Conservation (phyloP, 2,329 filamentous ascomycete species). For the Trichoderma guizhouense region DNA sequence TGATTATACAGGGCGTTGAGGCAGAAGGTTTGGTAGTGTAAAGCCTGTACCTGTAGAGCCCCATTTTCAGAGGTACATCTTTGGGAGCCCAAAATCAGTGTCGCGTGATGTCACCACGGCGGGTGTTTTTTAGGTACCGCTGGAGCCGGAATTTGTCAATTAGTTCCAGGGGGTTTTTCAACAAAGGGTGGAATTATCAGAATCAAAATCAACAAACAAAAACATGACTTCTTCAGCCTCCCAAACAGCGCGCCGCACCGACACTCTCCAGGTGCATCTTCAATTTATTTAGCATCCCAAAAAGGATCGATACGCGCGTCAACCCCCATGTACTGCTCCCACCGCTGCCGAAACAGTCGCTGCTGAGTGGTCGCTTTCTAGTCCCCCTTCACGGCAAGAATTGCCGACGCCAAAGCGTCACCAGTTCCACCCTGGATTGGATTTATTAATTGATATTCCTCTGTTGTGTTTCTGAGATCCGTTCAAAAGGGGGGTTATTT, state of each 20-base stretch:
- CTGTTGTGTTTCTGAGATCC: background rate
- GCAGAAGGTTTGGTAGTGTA: background rate
- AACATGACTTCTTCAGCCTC: background rate
- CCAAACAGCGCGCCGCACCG: background rate
- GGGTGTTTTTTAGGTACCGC: background rate
- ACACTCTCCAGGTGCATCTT: background rate
- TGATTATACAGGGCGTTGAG: background rate
- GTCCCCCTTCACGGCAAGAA: conserved; percentile 12
- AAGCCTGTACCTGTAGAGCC: background rate
- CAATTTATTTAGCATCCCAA: background rate
- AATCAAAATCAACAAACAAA: background rate
- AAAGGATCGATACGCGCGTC: conserved; percentile 14
- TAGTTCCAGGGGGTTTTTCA: background rate
- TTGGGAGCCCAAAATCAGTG: background rate
- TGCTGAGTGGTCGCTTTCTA: conserved; percentile 6
- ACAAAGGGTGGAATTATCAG: background rate
- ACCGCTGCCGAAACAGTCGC: background rate
- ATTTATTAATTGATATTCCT: background rate
- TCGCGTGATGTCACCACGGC: conserved; percentile 10
- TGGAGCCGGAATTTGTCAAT: background rate
- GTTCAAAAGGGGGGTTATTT: background rate
- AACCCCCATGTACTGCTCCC: conserved; percentile 1
- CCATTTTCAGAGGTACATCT: background rate
- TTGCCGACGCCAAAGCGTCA: conserved; percentile 9
- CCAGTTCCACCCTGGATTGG: background rate